A percentile compares a stretch with the other conserved stretches of the same genome.
phyloP scores from a whole-genome alignment of 2,329 filamentous ascomycete genomes.

The Colletotrichum australisinense region DNA sequence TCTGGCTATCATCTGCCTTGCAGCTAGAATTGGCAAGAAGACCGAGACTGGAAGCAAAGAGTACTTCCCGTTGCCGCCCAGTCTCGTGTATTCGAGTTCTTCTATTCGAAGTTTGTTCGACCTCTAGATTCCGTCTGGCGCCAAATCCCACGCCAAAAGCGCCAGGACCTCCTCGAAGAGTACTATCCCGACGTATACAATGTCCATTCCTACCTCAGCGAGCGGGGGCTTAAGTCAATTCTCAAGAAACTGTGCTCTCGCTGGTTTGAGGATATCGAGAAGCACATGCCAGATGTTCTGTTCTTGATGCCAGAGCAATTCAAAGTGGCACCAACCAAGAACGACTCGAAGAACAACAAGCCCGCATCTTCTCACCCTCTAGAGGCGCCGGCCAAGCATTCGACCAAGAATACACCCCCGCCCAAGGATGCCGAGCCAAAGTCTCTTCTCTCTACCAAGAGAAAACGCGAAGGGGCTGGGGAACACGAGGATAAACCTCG shows the following conservation, averaged over 20 bases:
- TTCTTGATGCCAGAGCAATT: background rate
- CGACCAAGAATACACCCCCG: background rate
- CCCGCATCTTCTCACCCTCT: background rate
- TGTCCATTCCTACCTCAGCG: background rate
- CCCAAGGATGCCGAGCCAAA: too few relatives aligned
- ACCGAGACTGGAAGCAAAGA: background rate
- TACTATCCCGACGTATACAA: background rate
- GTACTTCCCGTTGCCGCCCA: background rate
- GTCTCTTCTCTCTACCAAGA: background rate
- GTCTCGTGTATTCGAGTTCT: background rate
- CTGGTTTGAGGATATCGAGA: background rate
- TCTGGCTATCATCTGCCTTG: background rate
- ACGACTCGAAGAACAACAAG: background rate
- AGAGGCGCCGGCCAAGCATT: background rate
- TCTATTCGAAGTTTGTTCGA: background rate
- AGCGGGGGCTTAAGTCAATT: background rate
- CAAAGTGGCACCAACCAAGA: background rate
- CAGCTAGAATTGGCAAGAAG: background rate
- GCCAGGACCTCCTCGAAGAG: background rate
- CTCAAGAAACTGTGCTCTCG: background rate
- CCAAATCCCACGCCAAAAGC: background rate
- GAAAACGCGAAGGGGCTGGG: background rate
- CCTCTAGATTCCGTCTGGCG: background rate
- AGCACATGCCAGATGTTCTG: background rate
- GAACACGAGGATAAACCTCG: background rate